Evolutionary conservation across 2,329 filamentous ascomycete species (phyloP), one percentile per base, ranked within the genome.

Genomic region (Exophiala aquamarina): DNA sequence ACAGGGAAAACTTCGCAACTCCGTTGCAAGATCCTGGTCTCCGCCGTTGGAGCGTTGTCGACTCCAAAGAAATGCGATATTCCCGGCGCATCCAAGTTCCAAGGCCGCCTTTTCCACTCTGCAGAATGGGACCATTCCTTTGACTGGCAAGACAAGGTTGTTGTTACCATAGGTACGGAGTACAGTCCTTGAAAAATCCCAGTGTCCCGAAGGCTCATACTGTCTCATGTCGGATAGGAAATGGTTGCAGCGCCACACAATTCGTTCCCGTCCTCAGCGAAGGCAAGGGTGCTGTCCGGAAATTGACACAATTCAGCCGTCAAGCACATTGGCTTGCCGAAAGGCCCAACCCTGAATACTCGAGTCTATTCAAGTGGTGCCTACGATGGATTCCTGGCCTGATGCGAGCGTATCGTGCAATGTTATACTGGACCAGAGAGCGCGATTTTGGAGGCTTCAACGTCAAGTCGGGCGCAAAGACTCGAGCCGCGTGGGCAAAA

Each of bases 211-310:
- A n/a, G n/a, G n/a, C n/a, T n/a, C n/a, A n/a, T n/a, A n/a, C n/a
- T n/a, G n/a, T n/a, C n/a, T n/a, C n/a, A n/a, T n/a, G n/a, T n/a
- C n/a, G n/a, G n/a, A n/a, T n/a, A n/a, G n/a, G n/a, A n/a, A 79
- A 76, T 2, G 79, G 79, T 13, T 81, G 78, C 58, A 76, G 71
- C 56, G 77, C 78, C 2, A 74, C 76, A n/a, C 79, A 83, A 54
- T 69, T 82, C 18, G 73, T 82, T 4, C 78, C 79, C 2, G n/a
- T n/a, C n/a, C n/a, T n/a, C n/a, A n/a, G n/a, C n/a, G n/a, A n/a
- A n/a, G n/a, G n/a, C n/a, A n/a, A n/a, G n/a, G 58, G 65, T 26
- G 63, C 82, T 5, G 32, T 67, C 2, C 66, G 73, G 29, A 75
- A 73, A 3, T 72, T 82, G 7, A 79, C 76, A 1, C 79, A 83